Percentiles rank a stretch among this genome's conserved stretches.
Conservation (phyloP, 2,329 filamentous ascomycete species). For the Immersiporthe knoxdaviesiana region DNA sequence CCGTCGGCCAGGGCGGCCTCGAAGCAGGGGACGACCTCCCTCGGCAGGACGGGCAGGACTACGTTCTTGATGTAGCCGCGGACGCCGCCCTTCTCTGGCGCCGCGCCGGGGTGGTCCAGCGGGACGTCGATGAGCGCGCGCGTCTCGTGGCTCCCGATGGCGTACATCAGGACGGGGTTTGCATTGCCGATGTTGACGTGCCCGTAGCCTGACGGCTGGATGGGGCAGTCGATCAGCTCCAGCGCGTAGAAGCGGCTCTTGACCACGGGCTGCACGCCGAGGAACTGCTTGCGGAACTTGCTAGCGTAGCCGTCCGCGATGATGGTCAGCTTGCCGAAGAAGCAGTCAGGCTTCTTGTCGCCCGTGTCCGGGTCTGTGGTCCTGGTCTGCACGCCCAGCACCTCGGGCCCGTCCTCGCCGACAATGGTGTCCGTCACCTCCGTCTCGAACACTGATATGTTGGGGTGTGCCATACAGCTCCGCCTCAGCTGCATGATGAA, state of each 20-base stretch:
- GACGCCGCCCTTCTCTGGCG: conserved; percentile 76
- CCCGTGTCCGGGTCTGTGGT: conserved; percentile 63
- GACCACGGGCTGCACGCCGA: conserved; percentile 67
- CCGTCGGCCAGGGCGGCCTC: conserved; percentile 75
- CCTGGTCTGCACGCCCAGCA: conserved; percentile 80
- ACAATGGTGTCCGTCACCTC: conserved; percentile 78
- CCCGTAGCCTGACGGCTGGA: conserved; percentile 76
- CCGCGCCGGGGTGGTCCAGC: conserved; percentile 72
- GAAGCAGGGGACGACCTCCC: conserved; percentile 73
- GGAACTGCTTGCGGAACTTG: conserved; percentile 83
- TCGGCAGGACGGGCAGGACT: conserved; percentile 78
- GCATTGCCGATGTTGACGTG: conserved; percentile 84
- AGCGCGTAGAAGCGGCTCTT: conserved; percentile 92
- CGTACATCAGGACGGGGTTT: conserved; percentile 85
- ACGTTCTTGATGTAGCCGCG: conserved; percentile 77
- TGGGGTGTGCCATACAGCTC: conserved; percentile 73
- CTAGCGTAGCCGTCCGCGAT: conserved; percentile 91
- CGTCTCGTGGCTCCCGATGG: conserved; percentile 95
- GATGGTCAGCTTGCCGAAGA: conserved; percentile 87
- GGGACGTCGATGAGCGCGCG: conserved; percentile 88
- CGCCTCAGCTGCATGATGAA: conserved; percentile 83
- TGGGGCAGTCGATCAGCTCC: conserved; percentile 83
- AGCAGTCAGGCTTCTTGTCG: conserved; percentile 68
- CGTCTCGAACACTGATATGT: conserved; percentile 90
- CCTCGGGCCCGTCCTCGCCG: conserved; percentile 67